Percentiles rank a stretch among this genome's conserved stretches.
Evolutionary conservation across 2,329 filamentous ascomycete species (phyloP).

Genomic region (Fusarium sp.): DNA sequence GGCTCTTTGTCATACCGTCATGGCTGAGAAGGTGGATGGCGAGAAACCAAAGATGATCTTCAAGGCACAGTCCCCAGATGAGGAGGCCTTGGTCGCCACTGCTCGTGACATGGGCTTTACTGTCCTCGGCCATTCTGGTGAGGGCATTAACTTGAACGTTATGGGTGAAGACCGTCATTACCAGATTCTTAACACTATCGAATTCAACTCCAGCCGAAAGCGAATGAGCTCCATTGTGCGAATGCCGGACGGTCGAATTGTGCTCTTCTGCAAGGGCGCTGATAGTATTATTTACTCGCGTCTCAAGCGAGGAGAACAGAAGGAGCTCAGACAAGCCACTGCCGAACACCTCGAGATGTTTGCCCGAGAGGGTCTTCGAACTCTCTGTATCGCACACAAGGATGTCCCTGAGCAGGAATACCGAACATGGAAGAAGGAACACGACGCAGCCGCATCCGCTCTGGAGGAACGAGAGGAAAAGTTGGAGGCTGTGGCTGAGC

Average conservation of each 20-base stretch:
- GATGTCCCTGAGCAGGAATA: constrained; percentile 89
- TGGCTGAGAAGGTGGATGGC: constrained; percentile 90
- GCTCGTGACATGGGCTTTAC: constrained; percentile 97
- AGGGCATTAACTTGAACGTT: constrained; percentile 88
- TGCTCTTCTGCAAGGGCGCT: constrained; percentile 96
- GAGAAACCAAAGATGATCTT: constrained; percentile 93
- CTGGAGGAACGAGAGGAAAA: constrained; percentile 92
- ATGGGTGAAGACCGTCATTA: constrained; percentile 90
- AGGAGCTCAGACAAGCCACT: constrained; percentile 84
- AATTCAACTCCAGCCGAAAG: constrained; percentile 97
- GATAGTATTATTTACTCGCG: constrained; percentile 98
- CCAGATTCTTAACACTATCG: constrained; percentile 91
- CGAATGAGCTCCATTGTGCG: constrained; percentile 97
- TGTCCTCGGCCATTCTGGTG: constrained; percentile 83
- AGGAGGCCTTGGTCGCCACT: constrained; percentile 93
- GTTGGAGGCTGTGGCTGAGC: constrained; percentile 88
- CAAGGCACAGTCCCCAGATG: constrained; percentile 97
- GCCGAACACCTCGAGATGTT: constrained; percentile 98
- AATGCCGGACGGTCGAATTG: constrained; percentile 91
- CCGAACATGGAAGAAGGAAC: constrained; percentile 84
- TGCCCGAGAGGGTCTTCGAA: constrained; percentile 93
- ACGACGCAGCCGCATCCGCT: constrained; percentile 88
- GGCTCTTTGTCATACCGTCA: constrained; percentile 96
- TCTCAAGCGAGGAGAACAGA: constrained; percentile 86
- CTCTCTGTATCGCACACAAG: constrained; percentile 91